Evolutionary conservation across 1,284 basidiomycete species (phyloP), one percentile per base, ranked within the genome.

Genomic region (Malassezia obtusa): DNA sequence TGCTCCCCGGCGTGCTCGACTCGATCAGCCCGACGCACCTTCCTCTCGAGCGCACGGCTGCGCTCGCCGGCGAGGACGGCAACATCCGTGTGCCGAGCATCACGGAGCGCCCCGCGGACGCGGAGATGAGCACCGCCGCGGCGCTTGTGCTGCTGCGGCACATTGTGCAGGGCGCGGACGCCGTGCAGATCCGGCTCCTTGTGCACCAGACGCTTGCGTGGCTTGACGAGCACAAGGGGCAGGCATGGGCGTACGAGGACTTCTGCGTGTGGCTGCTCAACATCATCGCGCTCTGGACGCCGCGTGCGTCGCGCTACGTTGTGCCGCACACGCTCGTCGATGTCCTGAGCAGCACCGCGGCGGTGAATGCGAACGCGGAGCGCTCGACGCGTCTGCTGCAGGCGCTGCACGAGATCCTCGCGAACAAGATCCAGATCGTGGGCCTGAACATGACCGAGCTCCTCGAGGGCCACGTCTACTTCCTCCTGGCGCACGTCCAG

Each of bases 381-480:
- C 52, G 52, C 15, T 35, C 49, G 28, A 45, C 48, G 41, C 47
- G 47, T 14, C 32, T 56, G 9, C 31, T 56, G 28, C 45, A 50
- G 36, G 43, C 53, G n/a, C 31, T 56, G 36, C 53, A 50, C 28
- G 26, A 37, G 43, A 36, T 77, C 58, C 85, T 94, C 75, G 85
- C 82, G 38, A 86, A 87, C 5, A 81, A 84, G 6, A 84, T 82
- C 12, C 85, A 87, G 24, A 79, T 95, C 52, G 82, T 92, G 71
- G 94, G 91, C 64, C 77, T 95, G 21, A 89, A 88, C 4, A 90
- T 91, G 0, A 87, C 87, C 1, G 90, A 95, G 67, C 82, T 91
- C 38, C 80, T 90, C 52, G 80, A 65, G 54, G 68, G 68, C 40
- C 64, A 74, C 45, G 48, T 87, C 40, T 80, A 81, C 1, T 76